Evolutionary conservation across 225 moss, liverwort and hornwort species (phyloP).

Genomic region (Antitrichia curtipendula): DNA sequence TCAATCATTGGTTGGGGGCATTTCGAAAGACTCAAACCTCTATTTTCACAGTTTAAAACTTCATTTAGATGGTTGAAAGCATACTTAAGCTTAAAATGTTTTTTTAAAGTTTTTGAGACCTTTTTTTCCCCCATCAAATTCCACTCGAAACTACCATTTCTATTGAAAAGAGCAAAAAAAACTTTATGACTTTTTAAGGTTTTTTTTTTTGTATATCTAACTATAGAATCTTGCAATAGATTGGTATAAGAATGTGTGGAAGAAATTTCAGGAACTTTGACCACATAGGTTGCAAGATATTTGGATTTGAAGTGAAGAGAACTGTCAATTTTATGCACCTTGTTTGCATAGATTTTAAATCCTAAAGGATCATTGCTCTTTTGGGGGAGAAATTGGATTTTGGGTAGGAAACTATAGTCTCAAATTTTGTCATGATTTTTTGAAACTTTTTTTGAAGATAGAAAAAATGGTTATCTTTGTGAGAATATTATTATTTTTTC

Average conservation of each 20-base stretch:
- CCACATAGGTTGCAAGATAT: fast-evolving
- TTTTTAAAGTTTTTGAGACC: too few species aligned
- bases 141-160: background rate
- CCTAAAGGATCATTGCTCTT: too few species aligned
- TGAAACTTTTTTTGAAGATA: too few species aligned
- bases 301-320: background rate
- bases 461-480: too few species aligned
- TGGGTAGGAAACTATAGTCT: too few species aligned
- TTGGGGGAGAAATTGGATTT: too few species aligned
- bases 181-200: too few species aligned
- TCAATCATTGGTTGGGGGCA: too few species aligned
- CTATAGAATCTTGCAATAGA: fast-evolving
- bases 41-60: background rate
- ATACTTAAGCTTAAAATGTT: too few species aligned
- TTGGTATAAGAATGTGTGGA: background rate
- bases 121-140: background rate
- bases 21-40: background rate
- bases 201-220: background rate
- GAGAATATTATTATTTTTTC: too few species aligned
- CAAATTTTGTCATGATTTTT: too few species aligned
- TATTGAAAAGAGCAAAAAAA: background rate
- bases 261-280: background rate
- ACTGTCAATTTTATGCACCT: fast-evolving
- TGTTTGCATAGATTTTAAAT: fast-evolving
- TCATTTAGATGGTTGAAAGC: too few species aligned